phyloP scores from a whole-genome alignment of 345 rosid species.

The Noccaea bulbosa region DNA sequence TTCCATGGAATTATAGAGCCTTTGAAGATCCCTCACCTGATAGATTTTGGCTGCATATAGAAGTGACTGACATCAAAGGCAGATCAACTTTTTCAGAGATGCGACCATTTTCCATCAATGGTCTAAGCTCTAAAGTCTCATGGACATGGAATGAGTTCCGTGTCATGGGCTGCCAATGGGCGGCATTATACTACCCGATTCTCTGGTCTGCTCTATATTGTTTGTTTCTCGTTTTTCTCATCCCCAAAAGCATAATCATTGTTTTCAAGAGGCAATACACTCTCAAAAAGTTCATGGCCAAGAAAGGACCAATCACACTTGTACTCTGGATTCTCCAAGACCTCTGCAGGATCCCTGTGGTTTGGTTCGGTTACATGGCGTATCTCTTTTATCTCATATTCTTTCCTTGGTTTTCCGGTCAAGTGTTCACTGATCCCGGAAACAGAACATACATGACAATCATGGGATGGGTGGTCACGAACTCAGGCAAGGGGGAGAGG shows the following conservation, averaged over 20 bases:
- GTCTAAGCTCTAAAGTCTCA: conserved; percentile 58
- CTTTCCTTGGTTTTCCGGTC: conserved; percentile 81
- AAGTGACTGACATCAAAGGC: conserved; percentile 64
- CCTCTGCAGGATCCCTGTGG: conserved; percentile 63
- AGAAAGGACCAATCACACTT: conserved; percentile 55
- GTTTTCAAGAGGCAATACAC: conserved; percentile 62
- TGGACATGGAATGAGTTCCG: conserved; percentile 96
- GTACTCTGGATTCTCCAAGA: conserved; percentile 71
- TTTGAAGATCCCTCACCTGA: conserved; percentile 87
- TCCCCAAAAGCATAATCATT: conserved; percentile 60
- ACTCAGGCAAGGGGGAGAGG: conserved; percentile 33
- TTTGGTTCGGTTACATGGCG: conserved; percentile 69
- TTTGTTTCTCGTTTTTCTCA: conserved; percentile 53
- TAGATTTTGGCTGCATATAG: conserved; percentile 89
- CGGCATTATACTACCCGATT: conserved; percentile 66
- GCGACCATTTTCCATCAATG: conserved; percentile 82
- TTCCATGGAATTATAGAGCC: conserved; percentile 87
- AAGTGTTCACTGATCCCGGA: conserved; percentile 60
- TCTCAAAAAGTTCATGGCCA: conserved; percentile 50
- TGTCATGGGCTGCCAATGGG: conserved; percentile 93
- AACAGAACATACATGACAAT: conserved; percentile 77
- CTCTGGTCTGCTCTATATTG: conserved; percentile 59
- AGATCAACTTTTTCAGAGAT: conserved; percentile 60
- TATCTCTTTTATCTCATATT: conserved; percentile 66
- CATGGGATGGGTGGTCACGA: conserved; percentile 78